phyloP scores from a whole-genome alignment of 2,329 filamentous ascomycete genomes.

The Diaporthe velutina region DNA sequence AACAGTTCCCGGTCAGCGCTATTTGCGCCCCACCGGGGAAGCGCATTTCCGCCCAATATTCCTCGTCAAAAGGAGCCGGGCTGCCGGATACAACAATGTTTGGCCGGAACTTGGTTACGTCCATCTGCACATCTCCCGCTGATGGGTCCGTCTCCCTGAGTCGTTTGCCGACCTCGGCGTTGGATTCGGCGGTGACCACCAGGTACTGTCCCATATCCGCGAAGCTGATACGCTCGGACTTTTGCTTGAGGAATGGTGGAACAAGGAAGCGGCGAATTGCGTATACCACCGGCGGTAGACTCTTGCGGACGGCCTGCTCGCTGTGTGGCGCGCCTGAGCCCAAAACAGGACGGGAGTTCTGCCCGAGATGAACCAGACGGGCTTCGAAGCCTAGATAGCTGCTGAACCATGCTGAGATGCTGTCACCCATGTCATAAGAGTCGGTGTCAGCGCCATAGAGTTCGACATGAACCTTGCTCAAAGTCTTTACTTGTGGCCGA shows the following conservation, averaged over 20 bases:
- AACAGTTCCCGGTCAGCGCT: conserved; percentile 14
- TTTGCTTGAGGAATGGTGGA: background rate
- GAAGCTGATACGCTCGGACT: conserved; percentile 6
- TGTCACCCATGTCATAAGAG: conserved; percentile 15
- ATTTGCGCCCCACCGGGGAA: background rate
- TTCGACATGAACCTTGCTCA: background rate
- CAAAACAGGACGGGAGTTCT: conserved; percentile 7
- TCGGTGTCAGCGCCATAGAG: conserved; percentile 6
- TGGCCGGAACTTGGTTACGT: conserved; percentile 23
- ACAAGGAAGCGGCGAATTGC: background rate
- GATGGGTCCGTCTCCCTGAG: conserved; percentile 17
- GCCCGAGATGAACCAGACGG: conserved; percentile 7
- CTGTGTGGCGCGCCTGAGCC: conserved; percentile 14
- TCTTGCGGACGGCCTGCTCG: conserved; percentile 13
- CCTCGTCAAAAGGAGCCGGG: conserved; percentile 15
- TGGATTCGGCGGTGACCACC: conserved; percentile 7
- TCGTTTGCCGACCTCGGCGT: conserved; percentile 11
- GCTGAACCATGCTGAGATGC: conserved; percentile 22
- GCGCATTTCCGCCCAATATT: conserved; percentile 19
- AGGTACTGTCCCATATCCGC: conserved; percentile 17
- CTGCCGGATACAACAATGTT: conserved; percentile 9
- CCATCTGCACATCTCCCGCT: conserved; percentile 11
- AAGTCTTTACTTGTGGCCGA: background rate
- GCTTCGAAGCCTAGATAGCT: conserved; percentile 14
- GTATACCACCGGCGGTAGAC: background rate